Percentiles rank a stretch among this genome's conserved stretches.
These are phyloP conservation scores for Tremellales sp. DNA, from an alignment of 1,284 basidiomycete species.

Conservation along the genomic window DNA sequence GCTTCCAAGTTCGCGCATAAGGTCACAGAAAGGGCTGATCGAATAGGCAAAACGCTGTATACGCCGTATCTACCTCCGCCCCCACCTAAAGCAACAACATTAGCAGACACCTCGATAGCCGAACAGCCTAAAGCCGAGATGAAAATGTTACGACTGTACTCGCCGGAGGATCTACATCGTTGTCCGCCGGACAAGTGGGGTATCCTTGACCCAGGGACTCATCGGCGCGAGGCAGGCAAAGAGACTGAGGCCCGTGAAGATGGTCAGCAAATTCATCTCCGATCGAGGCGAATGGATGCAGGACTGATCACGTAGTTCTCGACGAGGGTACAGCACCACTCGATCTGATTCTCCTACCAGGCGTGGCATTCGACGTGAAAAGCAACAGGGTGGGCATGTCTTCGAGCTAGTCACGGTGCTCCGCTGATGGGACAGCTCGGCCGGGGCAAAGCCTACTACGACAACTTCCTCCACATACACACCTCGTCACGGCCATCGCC, in stretches of 20 bases:
- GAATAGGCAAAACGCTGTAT: conserved; percentile 30
- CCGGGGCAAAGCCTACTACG: conserved; percentile 48
- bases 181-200: conserved; percentile 48
- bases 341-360: conserved; percentile 45
- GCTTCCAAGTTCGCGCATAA: background rate
- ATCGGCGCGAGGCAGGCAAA: conserved; percentile 17
- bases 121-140: conserved; percentile 25
- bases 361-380: conserved; percentile 43
- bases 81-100: background rate
- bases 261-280: conserved; percentile 23
- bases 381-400: conserved; percentile 38
- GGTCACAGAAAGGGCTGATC: conserved; percentile 1
- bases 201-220: conserved; percentile 41
- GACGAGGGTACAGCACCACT: conserved; percentile 19
- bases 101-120: conserved; percentile 2
- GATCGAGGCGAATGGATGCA: background rate
- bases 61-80: conserved; percentile 35
- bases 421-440: conserved; percentile 35
- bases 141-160: conserved; percentile 45
- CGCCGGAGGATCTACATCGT: conserved; percentile 25
- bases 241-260: conserved; percentile 24
- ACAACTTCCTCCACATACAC: conserved; percentile 40
- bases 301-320: conserved; percentile 19
- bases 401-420: background rate
- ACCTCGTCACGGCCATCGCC: conserved; percentile 20